A percentile compares a stretch with the other conserved stretches of the same genome.
Evolutionary conservation across 805 yeast species (phyloP).

Genomic region (Pichia manshurica): DNA sequence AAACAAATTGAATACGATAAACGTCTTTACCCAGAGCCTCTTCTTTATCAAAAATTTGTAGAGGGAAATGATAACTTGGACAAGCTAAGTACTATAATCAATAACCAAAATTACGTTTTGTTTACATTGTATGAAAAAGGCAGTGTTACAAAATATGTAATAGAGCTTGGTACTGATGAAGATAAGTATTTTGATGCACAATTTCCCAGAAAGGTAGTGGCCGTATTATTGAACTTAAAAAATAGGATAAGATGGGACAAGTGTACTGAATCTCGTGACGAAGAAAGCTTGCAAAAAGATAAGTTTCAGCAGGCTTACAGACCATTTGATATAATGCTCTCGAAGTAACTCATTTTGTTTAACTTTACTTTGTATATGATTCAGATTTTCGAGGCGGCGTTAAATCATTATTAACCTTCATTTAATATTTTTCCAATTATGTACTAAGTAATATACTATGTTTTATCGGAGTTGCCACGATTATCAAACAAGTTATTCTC

Average conservation of each 20-base stretch:
- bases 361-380: no score
- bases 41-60: constrained; percentile 36
- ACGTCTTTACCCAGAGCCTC: constrained; percentile 36
- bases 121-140: constrained; percentile 10
- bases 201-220: constrained; percentile 76
- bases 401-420: no score
- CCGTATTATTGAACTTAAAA: constrained; percentile 53
- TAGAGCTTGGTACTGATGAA: constrained; percentile 25
- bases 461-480: no score
- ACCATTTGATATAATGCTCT: neutral
- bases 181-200: constrained; percentile 55
- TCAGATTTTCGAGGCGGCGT: no score
- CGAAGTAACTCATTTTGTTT: no score
- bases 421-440: no score
- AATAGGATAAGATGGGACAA: constrained; percentile 71
- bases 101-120: constrained; percentile 17
- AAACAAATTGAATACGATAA: constrained; percentile 43
- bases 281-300: constrained; percentile 61
- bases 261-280: constrained; percentile 55
- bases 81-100: constrained; percentile 21
- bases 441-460: no score
- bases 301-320: constrained; percentile 52
- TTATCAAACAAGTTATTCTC: no score
- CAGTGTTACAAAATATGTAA: constrained; percentile 28
- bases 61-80: constrained; percentile 18